These are phyloP conservation scores for Linanthus parryae DNA, from an alignment of 148 eudicot species.

Conservation along the genomic window DNA sequence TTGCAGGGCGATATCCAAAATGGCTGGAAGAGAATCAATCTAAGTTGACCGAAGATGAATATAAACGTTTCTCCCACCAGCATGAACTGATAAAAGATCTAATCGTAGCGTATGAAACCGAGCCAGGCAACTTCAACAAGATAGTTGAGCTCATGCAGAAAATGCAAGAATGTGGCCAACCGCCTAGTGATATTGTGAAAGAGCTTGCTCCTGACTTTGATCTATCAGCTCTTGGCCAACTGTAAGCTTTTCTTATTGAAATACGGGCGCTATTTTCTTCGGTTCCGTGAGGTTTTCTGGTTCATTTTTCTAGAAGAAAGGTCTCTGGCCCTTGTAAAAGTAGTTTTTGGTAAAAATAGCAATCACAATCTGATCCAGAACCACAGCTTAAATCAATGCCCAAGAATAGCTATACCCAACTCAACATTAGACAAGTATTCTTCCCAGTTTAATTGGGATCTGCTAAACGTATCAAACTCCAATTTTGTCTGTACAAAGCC, in stretches of 20 bases:
- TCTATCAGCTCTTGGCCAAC: constrained; percentile 72
- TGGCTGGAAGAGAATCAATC: constrained; percentile 88
- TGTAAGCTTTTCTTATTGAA: constrained; percentile 48
- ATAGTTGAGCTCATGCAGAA: constrained; percentile 98
- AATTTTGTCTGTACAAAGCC: too few species aligned
- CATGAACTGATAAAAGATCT: constrained; percentile 70
- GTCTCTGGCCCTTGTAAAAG: not conserved
- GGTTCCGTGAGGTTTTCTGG: not conserved
- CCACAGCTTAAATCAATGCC: too few species aligned
- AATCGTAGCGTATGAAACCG: constrained; percentile 74
- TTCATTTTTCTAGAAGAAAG: not conserved
- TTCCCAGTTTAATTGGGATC: too few species aligned
- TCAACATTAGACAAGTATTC: too few species aligned
- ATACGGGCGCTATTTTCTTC: not conserved
- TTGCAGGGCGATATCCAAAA: constrained; percentile 84
- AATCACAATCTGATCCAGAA: too few species aligned
- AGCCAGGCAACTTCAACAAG: constrained; percentile 84
- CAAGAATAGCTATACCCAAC: too few species aligned
- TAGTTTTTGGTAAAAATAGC: too few species aligned
- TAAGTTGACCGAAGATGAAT: constrained; percentile 62
- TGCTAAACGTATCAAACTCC: too few species aligned
- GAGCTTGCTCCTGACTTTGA: constrained; percentile 96
- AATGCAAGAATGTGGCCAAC: constrained; percentile 99
- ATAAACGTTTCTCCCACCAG: constrained; percentile 64
- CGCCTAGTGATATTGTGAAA: constrained; percentile 84